Evolutionary conservation across 2,329 filamentous ascomycete species (phyloP).

Genomic region (Dactylellina haptotyla): DNA sequence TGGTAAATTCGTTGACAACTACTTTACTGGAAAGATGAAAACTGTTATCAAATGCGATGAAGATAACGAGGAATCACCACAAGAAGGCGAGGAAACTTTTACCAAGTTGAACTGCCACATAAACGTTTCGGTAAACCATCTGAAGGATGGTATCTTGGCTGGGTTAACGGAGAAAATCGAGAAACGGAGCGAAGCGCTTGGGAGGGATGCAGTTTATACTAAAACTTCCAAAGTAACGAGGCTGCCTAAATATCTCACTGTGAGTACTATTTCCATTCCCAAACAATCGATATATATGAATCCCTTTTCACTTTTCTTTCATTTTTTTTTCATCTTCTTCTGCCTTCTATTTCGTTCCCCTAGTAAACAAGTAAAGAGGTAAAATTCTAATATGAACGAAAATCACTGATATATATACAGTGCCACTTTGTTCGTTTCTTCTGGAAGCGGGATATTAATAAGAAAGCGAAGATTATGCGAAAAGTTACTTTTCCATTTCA

Average conservation of each 20-base stretch:
- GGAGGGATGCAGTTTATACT: conserved; percentile 82
- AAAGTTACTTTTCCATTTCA: conserved; percentile 97
- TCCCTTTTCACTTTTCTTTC: too few relatives aligned
- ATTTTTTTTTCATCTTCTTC: too few relatives aligned
- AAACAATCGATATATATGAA: too few relatives aligned
- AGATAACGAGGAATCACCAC: conserved; percentile 72
- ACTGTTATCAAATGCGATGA: conserved; percentile 86
- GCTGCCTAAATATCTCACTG: conserved; percentile 91
- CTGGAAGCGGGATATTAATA: conserved; percentile 94
- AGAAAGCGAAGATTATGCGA: conserved; percentile 99
- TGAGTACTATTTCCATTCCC: too few relatives aligned
- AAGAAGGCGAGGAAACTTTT: conserved; percentile 77
- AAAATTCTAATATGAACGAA: too few relatives aligned
- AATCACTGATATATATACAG: conserved; percentile 55
- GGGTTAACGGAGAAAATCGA: conserved; percentile 88
- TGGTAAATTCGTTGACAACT: conserved; percentile 84
- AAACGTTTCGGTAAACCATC: conserved; percentile 83
- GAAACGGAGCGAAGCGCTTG: conserved; percentile 82
- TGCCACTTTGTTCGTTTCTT: conserved; percentile 94
- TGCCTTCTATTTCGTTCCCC: too few relatives aligned
- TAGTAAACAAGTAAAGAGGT: too few relatives aligned
- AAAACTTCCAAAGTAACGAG: conserved; percentile 90
- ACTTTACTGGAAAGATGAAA: conserved; percentile 84
- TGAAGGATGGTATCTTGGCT: conserved; percentile 85
- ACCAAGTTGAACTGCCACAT: conserved; percentile 98